phyloP scores from a whole-genome alignment of 83 land plant genomes.

The Isoetes engelmannii region DNA sequence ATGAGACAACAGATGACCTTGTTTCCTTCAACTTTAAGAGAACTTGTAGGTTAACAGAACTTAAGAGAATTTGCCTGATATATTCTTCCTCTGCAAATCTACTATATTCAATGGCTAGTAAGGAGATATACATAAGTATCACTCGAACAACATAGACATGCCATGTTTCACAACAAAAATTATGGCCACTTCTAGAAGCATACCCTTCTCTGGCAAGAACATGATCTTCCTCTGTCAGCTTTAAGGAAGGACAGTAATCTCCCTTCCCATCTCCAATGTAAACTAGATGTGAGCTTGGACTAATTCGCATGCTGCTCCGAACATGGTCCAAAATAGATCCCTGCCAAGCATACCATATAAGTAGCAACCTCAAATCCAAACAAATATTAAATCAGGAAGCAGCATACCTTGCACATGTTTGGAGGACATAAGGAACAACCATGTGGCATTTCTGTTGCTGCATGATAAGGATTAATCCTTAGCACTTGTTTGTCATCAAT shows the following conservation, averaged over 20 bases:
- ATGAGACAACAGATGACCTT: too few species aligned
- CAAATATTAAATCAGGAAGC: neutral
- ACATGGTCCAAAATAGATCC: conserved; percentile 27
- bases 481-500: conserved; percentile 57
- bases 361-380: neutral
- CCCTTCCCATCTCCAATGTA: conserved; percentile 86
- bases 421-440: conserved; percentile 70
- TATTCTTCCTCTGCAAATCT: too few species aligned
- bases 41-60: too few species aligned
- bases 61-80: too few species aligned
- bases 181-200: neutral
- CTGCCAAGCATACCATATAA: conserved; percentile 7
- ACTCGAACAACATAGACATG: neutral
- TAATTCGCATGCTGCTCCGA: conserved; percentile 8
- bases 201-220: conserved; percentile 70
- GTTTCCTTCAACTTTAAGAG: too few species aligned
- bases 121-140: neutral
- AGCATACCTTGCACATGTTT: conserved; percentile 82
- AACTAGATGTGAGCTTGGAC: conserved; percentile 34
- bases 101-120: neutral
- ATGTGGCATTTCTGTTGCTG: conserved; percentile 36
- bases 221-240: conserved; percentile 42
- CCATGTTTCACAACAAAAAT: neutral
- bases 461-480: conserved; percentile 63
- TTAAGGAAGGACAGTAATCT: conserved; percentile 71